Percentiles rank a stretch among this genome's conserved stretches.
Evolutionary conservation across 139 green algal genomes (phyloP).

Genomic region (Auxenochlorella protothecoides): DNA sequence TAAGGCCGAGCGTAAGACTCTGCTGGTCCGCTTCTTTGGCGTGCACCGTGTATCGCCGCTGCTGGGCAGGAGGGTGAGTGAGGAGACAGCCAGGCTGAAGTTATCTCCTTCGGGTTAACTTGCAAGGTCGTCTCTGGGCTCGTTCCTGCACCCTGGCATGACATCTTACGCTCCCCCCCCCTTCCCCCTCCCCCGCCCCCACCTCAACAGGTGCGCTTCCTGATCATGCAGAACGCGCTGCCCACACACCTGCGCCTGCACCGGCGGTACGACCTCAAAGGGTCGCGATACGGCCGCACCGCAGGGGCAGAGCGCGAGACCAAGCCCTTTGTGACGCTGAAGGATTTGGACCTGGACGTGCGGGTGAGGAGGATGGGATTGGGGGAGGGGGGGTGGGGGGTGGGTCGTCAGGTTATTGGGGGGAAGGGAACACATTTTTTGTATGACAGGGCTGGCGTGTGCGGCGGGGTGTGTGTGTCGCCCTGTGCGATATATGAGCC

Average conservation of each 20-base stretch:
- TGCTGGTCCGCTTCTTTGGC: conserved; percentile 68
- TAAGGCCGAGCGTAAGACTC: conserved; percentile 34
- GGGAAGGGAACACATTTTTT: neutral
- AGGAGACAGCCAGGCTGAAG: too few species aligned
- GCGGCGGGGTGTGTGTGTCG: neutral
- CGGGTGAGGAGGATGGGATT: conserved; percentile 8
- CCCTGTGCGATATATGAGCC: neutral
- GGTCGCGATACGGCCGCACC: conserved; percentile 62
- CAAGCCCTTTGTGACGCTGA: conserved; percentile 25
- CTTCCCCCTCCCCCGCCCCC: neutral
- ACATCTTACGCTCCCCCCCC: neutral
- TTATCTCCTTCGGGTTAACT: too few species aligned
- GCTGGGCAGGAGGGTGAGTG: conserved; percentile 24
- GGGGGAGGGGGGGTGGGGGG: neutral
- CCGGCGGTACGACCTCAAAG: conserved; percentile 89
- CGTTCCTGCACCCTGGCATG: too few species aligned
- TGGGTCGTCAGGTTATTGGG: neutral
- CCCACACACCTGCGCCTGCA: conserved; percentile 79
- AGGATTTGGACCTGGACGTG: conserved; percentile 66
- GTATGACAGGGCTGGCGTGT: neutral
- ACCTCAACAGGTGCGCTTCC: conserved; percentile 67
- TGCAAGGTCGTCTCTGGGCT: too few species aligned
- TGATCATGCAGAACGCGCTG: conserved; percentile 96
- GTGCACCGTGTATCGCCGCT: conserved; percentile 54
- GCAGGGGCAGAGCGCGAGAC: conserved; percentile 1